Evolutionary conservation across 805 yeast species (phyloP).

Genomic region (Monosporozyma aerobia): DNA sequence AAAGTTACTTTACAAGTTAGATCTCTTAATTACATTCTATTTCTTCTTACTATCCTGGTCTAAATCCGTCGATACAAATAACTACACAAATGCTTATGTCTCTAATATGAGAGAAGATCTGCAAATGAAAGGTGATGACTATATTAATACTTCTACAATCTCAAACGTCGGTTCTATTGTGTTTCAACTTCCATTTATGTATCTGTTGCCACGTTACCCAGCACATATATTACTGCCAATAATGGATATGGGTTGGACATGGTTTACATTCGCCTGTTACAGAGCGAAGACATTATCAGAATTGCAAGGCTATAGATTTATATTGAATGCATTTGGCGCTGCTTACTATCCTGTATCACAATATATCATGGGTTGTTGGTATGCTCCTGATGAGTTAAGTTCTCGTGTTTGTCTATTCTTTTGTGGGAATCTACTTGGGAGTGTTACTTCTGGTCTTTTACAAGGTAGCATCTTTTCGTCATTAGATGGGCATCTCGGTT

Average conservation of each 20-base stretch:
- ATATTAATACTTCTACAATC: conserved; percentile 49
- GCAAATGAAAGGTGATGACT: conserved; percentile 52
- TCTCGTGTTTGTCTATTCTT: conserved; percentile 57
- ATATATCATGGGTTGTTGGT: conserved; percentile 52
- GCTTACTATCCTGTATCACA: conserved; percentile 58
- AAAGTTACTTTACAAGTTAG: conserved; percentile 43
- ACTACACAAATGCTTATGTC: conserved; percentile 57
- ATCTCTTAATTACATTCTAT: conserved; percentile 45
- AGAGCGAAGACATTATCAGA: conserved; percentile 41
- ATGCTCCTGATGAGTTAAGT: conserved; percentile 47
- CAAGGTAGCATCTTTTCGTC: conserved; percentile 35
- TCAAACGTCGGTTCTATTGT: conserved; percentile 55
- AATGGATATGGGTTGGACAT: conserved; percentile 61
- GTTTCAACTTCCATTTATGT: conserved; percentile 58
- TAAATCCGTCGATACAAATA: conserved; percentile 53
- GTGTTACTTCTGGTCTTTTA: conserved; percentile 47
- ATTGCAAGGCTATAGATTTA: conserved; percentile 53
- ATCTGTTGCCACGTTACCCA: conserved; percentile 47
- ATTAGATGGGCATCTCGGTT: conserved; percentile 37
- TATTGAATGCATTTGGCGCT: conserved; percentile 63
- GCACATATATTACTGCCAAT: conserved; percentile 40
- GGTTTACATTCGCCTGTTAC: conserved; percentile 50
- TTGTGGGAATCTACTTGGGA: conserved; percentile 41
- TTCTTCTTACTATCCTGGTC: conserved; percentile 59
- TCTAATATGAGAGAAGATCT: conserved; percentile 54